A percentile compares a stretch with the other conserved stretches of the same genome.
These are phyloP conservation scores for Chaetothyriales sp. DNA, from an alignment of 2,329 filamentous ascomycete species.

Conservation along the genomic window DNA sequence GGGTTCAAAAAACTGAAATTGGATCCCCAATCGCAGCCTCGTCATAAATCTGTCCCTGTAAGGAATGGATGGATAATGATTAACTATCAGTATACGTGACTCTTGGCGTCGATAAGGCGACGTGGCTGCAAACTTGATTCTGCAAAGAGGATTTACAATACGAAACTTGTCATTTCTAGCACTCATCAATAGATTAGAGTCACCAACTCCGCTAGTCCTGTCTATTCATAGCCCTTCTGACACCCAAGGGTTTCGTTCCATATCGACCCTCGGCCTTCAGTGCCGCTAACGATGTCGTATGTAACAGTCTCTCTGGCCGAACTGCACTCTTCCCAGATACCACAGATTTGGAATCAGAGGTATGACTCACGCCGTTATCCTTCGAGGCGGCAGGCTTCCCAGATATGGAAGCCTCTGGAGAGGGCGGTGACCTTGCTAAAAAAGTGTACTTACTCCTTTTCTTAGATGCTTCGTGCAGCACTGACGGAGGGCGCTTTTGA, in stretches of 20 bases:
- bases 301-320: constrained; percentile 23
- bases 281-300: constrained; percentile 24
- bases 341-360: constrained; percentile 6
- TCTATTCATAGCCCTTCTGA: constrained; percentile 31
- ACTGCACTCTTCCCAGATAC: constrained; percentile 14
- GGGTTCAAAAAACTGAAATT: too few species aligned
- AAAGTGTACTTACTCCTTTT: not conserved
- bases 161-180: too few species aligned
- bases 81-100: too few species aligned
- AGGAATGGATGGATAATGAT: too few species aligned
- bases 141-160: too few species aligned
- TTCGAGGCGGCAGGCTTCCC: constrained; percentile 4
- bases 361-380: constrained; percentile 4
- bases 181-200: too few species aligned
- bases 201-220: constrained; percentile 20
- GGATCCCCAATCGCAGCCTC: too few species aligned
- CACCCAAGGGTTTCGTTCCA: constrained; percentile 28
- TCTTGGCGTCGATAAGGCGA: too few species aligned
- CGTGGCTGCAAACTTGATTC: too few species aligned
- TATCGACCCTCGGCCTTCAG: constrained; percentile 7
- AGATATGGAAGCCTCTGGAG: constrained; percentile 1
- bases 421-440: constrained; percentile 2
- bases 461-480: not conserved
- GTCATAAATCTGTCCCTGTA: too few species aligned
- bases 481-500: constrained; percentile 2